Conservation (phyloP, 2,329 filamentous ascomycete genomes). For the Stagonosporopsis vannaccii region DNA sequence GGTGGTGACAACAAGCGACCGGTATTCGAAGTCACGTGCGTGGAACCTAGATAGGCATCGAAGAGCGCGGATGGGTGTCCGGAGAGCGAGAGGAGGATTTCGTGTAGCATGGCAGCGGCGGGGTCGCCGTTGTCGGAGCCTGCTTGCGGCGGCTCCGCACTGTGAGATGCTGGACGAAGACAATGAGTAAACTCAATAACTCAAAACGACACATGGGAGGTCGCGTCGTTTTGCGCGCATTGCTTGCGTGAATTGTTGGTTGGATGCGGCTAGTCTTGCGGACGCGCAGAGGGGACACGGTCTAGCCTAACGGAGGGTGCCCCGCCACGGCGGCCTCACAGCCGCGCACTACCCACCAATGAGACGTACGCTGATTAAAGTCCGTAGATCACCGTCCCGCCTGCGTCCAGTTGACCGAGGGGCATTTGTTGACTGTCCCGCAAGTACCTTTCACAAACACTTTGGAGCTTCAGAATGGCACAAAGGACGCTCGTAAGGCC, state of each 20-base stretch:
- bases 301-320: conserved; percentile 5
- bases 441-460: conserved; percentile 13
- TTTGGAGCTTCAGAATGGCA: conserved; percentile 15
- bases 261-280: conserved; percentile 20
- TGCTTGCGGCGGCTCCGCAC: conserved; percentile 21
- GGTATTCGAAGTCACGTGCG: conserved; percentile 48
- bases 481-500: conserved; percentile 18
- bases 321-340: conserved; percentile 3
- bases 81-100: conserved; percentile 95
- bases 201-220: conserved; percentile 48
- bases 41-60: conserved; percentile 55
- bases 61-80: conserved; percentile 92
- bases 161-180: conserved; percentile 35
- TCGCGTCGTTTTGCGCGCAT: conserved; percentile 26
- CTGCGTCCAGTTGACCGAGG: conserved; percentile 11
- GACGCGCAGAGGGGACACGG: conserved; percentile 14
- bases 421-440: conserved; percentile 13
- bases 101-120: conserved; percentile 80
- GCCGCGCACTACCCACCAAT: conserved; percentile 9
- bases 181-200: conserved; percentile 44
- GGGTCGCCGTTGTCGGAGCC: conserved; percentile 14
- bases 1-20: conserved; percentile 71
- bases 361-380: conserved; percentile 3
- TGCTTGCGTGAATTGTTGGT: conserved; percentile 23
- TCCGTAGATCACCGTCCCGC: background rate